Percentiles rank a stretch among this genome's conserved stretches.
phyloP scores from a whole-genome alignment of 768 basidiomycete genomes.

The Lactarius hatsudake region DNA sequence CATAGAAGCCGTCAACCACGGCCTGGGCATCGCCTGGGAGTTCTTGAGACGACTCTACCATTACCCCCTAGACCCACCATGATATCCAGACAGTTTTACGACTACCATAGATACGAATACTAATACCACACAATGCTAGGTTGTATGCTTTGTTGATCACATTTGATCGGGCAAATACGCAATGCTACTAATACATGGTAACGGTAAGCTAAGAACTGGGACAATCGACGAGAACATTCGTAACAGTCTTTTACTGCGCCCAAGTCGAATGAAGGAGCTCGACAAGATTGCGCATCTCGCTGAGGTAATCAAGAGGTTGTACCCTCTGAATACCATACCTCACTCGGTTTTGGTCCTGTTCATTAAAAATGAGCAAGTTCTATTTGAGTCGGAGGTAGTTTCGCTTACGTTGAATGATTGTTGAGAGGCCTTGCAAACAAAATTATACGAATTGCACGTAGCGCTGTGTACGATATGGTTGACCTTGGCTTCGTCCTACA shows the following conservation, averaged over 20 bases:
- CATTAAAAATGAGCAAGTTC: slow-evolving; percentile 6
- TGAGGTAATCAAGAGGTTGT: slow-evolving; percentile 60
- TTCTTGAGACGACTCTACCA: slow-evolving; percentile 51
- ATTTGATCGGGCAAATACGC: background rate
- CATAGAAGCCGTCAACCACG: slow-evolving; percentile 37
- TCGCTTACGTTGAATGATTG: slow-evolving; percentile 77
- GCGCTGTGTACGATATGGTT: slow-evolving; percentile 59
- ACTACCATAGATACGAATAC: slow-evolving; percentile 9
- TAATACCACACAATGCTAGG: background rate
- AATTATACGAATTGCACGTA: slow-evolving; percentile 70
- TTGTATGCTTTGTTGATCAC: slow-evolving; percentile 1
- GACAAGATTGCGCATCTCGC: slow-evolving; percentile 58
- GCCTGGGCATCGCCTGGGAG: slow-evolving; percentile 46
- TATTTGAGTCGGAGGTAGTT: background rate
- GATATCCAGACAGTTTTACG: background rate
- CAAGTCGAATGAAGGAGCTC: slow-evolving; percentile 61
- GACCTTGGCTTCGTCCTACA: slow-evolving; percentile 59
- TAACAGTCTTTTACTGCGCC: slow-evolving; percentile 38
- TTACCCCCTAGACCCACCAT: slow-evolving; percentile 55
- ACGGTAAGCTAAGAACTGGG: slow-evolving; percentile 1
- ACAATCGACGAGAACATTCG: background rate
- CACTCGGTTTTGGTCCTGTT: slow-evolving; percentile 75
- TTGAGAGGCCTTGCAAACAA: slow-evolving; percentile 81
- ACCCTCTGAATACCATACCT: slow-evolving; percentile 80
- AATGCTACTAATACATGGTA: slow-evolving; percentile 11